phyloP scores from a whole-genome alignment of 495 filamentous ascomycete genomes.

The Tuber umbilicatum region DNA sequence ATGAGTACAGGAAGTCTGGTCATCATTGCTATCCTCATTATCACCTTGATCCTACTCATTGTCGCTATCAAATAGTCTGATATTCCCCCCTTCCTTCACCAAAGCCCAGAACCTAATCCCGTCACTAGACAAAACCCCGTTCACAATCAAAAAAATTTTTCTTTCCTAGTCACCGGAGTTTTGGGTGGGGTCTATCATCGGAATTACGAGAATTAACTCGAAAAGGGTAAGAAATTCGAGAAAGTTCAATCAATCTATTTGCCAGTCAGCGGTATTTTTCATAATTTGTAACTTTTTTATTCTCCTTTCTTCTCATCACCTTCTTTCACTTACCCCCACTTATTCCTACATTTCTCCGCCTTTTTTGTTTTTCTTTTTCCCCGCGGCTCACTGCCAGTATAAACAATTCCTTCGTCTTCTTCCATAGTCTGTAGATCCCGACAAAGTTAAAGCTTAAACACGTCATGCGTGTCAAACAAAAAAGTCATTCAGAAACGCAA shows the following conservation, averaged over 20 bases:
- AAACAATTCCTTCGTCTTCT: not conserved
- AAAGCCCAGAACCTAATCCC: not conserved
- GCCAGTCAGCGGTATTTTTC: constrained; percentile 8
- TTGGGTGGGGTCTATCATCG: constrained; percentile 24
- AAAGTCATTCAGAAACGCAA: not conserved
- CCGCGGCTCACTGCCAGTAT: not conserved
- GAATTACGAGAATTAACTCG: constrained; percentile 8
- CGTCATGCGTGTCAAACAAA: not conserved
- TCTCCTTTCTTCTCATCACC: not conserved
- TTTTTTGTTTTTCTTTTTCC: constrained; percentile 6
- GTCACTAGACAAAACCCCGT: not conserved
- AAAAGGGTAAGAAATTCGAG: not conserved
- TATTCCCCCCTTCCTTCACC: not conserved
- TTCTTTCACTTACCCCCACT: not conserved
- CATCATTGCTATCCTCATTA: constrained; percentile 67
- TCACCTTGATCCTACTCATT: constrained; percentile 71
- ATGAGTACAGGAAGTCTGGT: constrained; percentile 34
- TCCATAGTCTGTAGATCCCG: not conserved
- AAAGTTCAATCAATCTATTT: not conserved
- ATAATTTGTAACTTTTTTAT: constrained; percentile 8
- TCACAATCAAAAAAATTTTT: constrained; percentile 3
- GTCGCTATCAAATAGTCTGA: constrained; percentile 61
- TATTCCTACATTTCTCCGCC: not conserved
- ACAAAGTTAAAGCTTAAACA: not conserved
- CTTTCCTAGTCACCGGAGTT: constrained; percentile 34